Evolutionary conservation across 176 grass and related monocot species (phyloP), one percentile per base, ranked within the genome.

Genomic region (Avena insularis): DNA sequence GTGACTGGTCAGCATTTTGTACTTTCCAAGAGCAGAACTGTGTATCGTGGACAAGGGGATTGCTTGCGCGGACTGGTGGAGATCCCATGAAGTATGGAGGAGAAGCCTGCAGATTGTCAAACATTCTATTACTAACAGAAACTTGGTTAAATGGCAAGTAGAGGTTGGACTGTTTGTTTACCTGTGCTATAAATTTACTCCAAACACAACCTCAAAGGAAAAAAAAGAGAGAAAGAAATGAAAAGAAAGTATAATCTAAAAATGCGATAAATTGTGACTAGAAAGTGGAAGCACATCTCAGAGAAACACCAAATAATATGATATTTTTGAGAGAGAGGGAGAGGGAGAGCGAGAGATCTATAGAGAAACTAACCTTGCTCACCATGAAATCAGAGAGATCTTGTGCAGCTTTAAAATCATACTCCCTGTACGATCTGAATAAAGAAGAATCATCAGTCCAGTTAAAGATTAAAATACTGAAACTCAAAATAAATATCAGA

Each of bases 41-140:
- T 35, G 83, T 77, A 77, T 94, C 87, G 31, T 83, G 88, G 57
- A 90, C 80, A 82, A 94, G 85, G 45, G 85, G 93, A 80, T 94
- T 94, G 77, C 82, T 88, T 88, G 81, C 82, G 33, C 85, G 87
- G 82, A 92, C 83, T 69, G 93, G 90, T 0, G 90, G 90, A 27
- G 93, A 92, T 58, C 93, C 90, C 73, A 75, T 70, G 21, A 87
- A 90, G 83, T 88, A 90, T 16, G 93, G 93, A 86, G 93, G 93
- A 73, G 93, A 94, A 79, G 90, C 85, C 93, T 94, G 58, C 54
- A 88, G 46, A 65, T 86, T 77, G 69, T 17, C 54, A 62, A 13
- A 75, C 3, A 35, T 23, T 78, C 53, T 63, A 63, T 85, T 61
- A 82, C 12, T 54, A 61, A 51, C 3, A 71, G 4, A 4, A 78